phyloP scores from a whole-genome alignment of 176 grass and related monocot species.

The Oryza longistaminata region DNA sequence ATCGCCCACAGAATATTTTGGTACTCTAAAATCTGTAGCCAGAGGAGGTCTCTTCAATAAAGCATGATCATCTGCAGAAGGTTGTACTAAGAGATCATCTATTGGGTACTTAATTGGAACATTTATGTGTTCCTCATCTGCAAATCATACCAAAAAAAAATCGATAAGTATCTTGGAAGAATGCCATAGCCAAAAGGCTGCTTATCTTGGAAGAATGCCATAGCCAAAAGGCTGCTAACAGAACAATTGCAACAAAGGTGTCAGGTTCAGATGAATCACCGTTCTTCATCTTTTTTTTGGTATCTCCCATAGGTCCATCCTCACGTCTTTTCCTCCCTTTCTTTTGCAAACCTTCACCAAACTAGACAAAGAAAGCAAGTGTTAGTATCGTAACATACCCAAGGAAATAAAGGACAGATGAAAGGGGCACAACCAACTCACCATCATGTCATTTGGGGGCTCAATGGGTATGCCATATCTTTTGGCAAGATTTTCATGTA shows the following conservation, averaged over 20 bases:
- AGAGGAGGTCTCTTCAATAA: slow-evolving; percentile 63
- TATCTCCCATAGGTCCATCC: slow-evolving; percentile 48
- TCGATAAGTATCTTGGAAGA: slow-evolving; percentile 16
- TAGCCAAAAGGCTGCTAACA: neutral
- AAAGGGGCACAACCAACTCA: slow-evolving; percentile 39
- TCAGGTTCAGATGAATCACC: slow-evolving; percentile 33
- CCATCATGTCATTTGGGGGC: slow-evolving; percentile 47
- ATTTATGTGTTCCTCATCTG: slow-evolving; percentile 27
- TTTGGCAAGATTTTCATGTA: slow-evolving; percentile 76
- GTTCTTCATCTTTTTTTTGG: slow-evolving; percentile 36
- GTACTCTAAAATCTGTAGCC: slow-evolving; percentile 68
- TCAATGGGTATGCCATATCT: slow-evolving; percentile 62
- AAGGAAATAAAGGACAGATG: neutral
- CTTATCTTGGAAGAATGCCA: slow-evolving; percentile 8
- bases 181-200: neutral
- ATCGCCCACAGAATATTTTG: slow-evolving; percentile 72
- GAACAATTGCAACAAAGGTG: neutral
- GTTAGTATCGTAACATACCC: slow-evolving; percentile 25
- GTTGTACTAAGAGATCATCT: slow-evolving; percentile 64
- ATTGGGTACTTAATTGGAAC: slow-evolving; percentile 64
- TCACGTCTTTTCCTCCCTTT: slow-evolving; percentile 49
- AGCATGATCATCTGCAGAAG: slow-evolving; percentile 54
- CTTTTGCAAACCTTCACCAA: slow-evolving; percentile 42
- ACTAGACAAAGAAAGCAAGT: slow-evolving; percentile 23
- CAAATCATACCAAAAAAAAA: neutral